Evolutionary conservation across 768 basidiomycete genomes (phyloP), one percentile per base, ranked within the genome.

Genomic region (Gyrodon lividus): DNA sequence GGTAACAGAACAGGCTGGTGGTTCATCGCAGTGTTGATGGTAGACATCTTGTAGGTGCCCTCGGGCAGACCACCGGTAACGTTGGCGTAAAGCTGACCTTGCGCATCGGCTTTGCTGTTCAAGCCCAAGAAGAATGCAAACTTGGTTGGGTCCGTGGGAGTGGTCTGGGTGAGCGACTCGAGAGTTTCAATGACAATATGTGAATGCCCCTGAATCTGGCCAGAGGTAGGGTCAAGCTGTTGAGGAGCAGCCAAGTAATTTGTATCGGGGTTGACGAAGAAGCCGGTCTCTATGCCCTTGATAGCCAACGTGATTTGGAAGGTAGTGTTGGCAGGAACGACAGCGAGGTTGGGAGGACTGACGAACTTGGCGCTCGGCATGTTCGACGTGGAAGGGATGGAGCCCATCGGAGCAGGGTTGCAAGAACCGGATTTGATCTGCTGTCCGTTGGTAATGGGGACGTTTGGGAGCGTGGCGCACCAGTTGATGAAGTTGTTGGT

Each of bases 401-500:
- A 62, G 44, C 86, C 86, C 75, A 85, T 80, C 0, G 80, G 79
- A 14, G 79, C 73, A 30, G 80, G 77, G 65, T 86, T 84, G 65
- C 84, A 84, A 20, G 80, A 82, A 7, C 80, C 80, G 6, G 60
- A 63, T 52, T 59, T 66, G 61, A 79, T 62, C 59, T 81, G 83
- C 57, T 73, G 47, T n/a, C 84, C 84, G 58, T 83, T 79, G 39
- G 86, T 87, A 52, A 86, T 72, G 3, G 84, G 77, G 43, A 77
- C 65, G 46, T 74, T 59, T 4, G 75, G 62, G 4, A 74, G 60
- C 14, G 76, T 78, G 6, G 72, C 66, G 58, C 86, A 86, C 65
- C 73, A 84, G 71, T 86, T 85, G 70, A 86, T 86, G 65, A 84
- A 89, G 74, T 89, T 89, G 72, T 89, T 84, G 41, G 66, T 67